Conservation (phyloP, 2,329 filamentous ascomycete genomes). For the Botrytis medusae region DNA sequence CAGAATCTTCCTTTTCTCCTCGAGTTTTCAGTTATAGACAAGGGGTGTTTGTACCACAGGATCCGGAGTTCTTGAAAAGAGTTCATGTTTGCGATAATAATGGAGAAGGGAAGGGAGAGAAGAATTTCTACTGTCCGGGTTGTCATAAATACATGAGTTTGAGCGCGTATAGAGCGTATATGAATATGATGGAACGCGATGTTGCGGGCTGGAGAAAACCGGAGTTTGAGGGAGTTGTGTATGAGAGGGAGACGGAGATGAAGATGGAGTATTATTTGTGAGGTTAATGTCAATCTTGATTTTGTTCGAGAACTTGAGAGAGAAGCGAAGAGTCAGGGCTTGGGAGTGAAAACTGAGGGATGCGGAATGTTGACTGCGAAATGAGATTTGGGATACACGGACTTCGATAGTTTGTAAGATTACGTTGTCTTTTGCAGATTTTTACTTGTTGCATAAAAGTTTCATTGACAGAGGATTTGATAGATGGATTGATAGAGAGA, state of each 20-base stretch:
- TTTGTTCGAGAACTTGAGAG: neutral
- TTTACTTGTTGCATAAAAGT: neutral
- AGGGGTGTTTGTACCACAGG: neutral
- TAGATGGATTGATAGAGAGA: neutral
- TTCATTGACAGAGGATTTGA: neutral
- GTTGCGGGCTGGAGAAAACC: neutral
- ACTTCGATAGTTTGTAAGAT: neutral
- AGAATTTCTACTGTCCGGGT: conserved; percentile 11
- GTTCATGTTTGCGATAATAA: neutral
- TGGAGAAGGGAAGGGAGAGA: neutral
- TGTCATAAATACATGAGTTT: conserved; percentile 13
- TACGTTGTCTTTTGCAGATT: neutral
- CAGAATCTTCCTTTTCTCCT: neutral
- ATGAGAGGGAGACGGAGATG: neutral
- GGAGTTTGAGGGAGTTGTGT: conserved; percentile 3
- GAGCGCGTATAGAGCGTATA: neutral
- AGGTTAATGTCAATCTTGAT: neutral
- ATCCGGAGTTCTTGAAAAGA: neutral
- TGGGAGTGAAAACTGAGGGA: neutral
- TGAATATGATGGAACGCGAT: conserved; percentile 10
- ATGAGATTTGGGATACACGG: neutral
- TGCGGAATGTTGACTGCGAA: neutral
- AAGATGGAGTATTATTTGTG: neutral
- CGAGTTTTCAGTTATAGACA: conserved; percentile 4
- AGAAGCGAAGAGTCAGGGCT: neutral